Base-by-base conservation (phyloP, 331 rosid genomes). In the Malus hybrid region DNA sequence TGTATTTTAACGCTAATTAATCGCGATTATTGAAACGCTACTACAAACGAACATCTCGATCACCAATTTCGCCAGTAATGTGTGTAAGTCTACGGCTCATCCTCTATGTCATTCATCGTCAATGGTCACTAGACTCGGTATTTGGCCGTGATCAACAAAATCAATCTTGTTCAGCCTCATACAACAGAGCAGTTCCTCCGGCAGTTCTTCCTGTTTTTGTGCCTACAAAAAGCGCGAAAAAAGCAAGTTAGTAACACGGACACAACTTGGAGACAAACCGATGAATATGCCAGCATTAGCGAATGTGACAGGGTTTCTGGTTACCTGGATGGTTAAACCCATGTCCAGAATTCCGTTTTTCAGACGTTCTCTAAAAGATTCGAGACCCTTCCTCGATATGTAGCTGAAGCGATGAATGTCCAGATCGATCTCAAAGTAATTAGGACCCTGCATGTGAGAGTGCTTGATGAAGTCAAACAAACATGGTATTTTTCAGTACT, bases 341-440 rank as follows among this genome's bases (percentile, higher is more conserved):
- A 94, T 74, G 79, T 94, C 97, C 27, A 94, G 87, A 15, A 80
- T 78, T 56, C 97, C 99, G 9, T 87, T 81, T 80, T 90, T 85
- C 52, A 94, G 71, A 61, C 96, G 93, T 62, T 90, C 97, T 52
- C 97, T 77, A 67, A 94, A 92, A 11, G 97, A 67, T 46, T 93
- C 98, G 6, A 94, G 92, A 62, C 99, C 97, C 85, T 88, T 92
- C 84, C 99, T 89, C 28, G 97, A 89, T 67, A 94, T 90, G 85
- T 92, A 94, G 88, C 99, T 86, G 86, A 94, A 94, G 5, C 97
- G 90, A 82, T 92, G 99, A 76, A 94, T 90, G 85, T 94, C 99
- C 14, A 94, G 86, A 86, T 94, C 99, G 10, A 94, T 90, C 96
- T 94, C 99, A 68, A 94, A 85, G 88, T 90, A 94, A 73, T 90